Evolutionary conservation across 148 eudicot genomes (phyloP), one percentile per base, ranked within the genome.

Genomic region (Fallopia convolvulus): DNA sequence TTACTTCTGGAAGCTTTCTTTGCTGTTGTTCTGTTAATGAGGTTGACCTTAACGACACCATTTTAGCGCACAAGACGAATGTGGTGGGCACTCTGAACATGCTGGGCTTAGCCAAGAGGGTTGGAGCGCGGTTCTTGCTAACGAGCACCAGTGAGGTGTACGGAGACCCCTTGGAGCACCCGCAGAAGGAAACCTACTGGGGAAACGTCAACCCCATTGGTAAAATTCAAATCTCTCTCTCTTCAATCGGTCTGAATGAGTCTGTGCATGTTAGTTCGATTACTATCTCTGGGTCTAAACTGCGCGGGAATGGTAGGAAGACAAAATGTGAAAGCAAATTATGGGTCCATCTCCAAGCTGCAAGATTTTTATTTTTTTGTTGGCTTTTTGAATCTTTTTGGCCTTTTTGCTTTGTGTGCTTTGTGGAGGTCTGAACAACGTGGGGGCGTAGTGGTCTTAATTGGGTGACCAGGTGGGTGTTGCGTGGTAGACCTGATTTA

Each of bases 61-160:
- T 55, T 46, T 47, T 75, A n/a, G 72, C 46, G 72, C 79, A 94
- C 99, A 94, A 94, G 96, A 94, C 99, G 23, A 94, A 94, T 89
- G 99, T 94, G 83, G 99, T 94, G 74, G 99, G 99, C 39, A 94
- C 99, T 3, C 77, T 94, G 83, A 94, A 94, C 88, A 94, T 94
- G 98, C 80, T 94, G 0, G 98, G 98, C 50, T 82, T 94, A 83
- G 98, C 98, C n/a, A 94, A 94, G 86, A 87, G 99, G 70, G 91
- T 94, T 5, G 99, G 99, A 14, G 99, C 99, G 26, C 81, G 99
- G 82, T 94, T 94, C 66, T 77, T 94, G 84, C 88, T 94, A 40
- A 94, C 99, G 53, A 94, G 99, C 86, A 94, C 99, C 75, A 94
- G 99, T 74, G 99, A 94, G 85, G 99, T 94, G 23, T 94, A 94